Evolutionary conservation across 495 filamentous ascomycete species (phyloP), one percentile per base, ranked within the genome.

Genomic region (Trichoderma erinaceum): DNA sequence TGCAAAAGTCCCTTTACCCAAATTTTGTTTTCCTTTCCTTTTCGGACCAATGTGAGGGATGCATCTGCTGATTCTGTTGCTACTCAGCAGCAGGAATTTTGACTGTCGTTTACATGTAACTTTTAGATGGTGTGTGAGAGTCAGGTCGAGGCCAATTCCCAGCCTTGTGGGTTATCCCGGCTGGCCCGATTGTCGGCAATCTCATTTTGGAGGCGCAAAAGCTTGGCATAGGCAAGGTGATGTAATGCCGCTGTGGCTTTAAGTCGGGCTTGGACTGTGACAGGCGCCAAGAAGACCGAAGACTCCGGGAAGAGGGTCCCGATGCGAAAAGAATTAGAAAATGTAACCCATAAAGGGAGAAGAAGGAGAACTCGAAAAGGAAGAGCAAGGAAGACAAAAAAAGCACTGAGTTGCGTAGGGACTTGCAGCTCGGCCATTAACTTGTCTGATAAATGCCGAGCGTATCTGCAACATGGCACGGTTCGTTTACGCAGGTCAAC

Each of bases 191-290:
- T 61, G 25, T 61, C 56, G 56, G 56, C 56, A 61, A 61, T 61
- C 56, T 61, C 27, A 18, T 52, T 52, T 52, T 1, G 21, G 21
- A 18, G 48, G 48, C 48, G n/a, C 56, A 61, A 61, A 61, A 61
- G 56, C 56, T 61, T 61, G 56, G 56, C 56, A 61, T 61, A 27
- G 56, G 56, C 56, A 61, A 3, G 56, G 56, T 61, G 56, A 61
- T 61, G 56, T 61, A 61, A 61, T 61, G 56, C 56, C 56, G 56
- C 56, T 21, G 25, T 61, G 56, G 56, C 56, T 13, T 27, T 23
- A 32, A 29, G 11, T 21, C 35, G 35, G 35, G 8, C 56, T 6
- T 23, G 44, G 48, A 23, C 48, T 21, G n/a, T 11, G 48, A 52
- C 48, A 52, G 8, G 48, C 48, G n/a, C 18, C n/a, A n/a, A 52